Conservation (phyloP, 2,329 filamentous ascomycete species). For the Colletotrichum salicis region DNA sequence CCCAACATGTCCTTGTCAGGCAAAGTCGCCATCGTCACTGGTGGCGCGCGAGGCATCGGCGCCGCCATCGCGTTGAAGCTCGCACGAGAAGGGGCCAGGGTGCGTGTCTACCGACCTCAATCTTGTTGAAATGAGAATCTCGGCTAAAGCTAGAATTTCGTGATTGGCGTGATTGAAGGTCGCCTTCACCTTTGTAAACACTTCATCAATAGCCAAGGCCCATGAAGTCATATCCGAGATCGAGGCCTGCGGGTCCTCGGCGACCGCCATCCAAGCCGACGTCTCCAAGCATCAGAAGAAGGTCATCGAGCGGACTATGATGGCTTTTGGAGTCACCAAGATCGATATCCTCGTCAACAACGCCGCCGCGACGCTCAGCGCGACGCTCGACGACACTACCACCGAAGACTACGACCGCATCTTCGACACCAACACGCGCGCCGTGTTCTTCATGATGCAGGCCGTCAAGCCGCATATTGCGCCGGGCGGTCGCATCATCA, state of each 20-base stretch:
- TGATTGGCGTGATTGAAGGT: conserved; percentile 29
- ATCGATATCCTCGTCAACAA: conserved; percentile 38
- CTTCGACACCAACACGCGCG: conserved; percentile 36
- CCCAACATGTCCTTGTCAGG: conserved; percentile 35
- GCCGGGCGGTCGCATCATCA: conserved; percentile 38
- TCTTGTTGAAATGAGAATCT: neutral
- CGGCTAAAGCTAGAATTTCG: conserved; percentile 21
- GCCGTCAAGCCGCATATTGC: conserved; percentile 35
- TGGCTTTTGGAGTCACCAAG: conserved; percentile 37
- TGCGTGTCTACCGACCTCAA: conserved; percentile 40
- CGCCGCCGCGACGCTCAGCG: conserved; percentile 35
- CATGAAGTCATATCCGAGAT: conserved; percentile 38
- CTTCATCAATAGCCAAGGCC: conserved; percentile 36
- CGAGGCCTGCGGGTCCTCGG: conserved; percentile 38
- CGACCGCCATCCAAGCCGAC: conserved; percentile 38
- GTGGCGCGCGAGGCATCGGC: conserved; percentile 66
- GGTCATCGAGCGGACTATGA: conserved; percentile 36
- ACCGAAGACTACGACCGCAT: conserved; percentile 37
- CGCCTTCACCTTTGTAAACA: conserved; percentile 36
- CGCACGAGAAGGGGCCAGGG: conserved; percentile 65
- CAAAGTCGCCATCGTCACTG: conserved; percentile 39
- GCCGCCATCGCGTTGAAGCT: conserved; percentile 68
- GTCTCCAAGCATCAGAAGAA: conserved; percentile 37
- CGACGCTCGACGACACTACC: conserved; percentile 35
- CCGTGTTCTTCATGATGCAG: conserved; percentile 38